Conservation (phyloP, 257 asterid species). For the Verbena officinalis region DNA sequence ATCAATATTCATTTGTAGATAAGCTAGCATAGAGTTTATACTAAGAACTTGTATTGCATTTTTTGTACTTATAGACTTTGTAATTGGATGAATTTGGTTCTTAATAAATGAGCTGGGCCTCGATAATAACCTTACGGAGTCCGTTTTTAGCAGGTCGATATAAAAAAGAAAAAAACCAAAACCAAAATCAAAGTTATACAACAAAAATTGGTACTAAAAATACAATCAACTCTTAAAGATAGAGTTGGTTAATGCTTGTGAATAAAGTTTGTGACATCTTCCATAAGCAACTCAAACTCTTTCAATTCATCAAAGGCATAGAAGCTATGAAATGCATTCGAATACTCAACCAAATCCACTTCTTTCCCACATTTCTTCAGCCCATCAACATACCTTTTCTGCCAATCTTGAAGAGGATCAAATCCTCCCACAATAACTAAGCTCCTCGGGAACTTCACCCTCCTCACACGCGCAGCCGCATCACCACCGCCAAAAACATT, state of each 20-base stretch:
- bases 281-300: neutral
- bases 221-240: too few species aligned
- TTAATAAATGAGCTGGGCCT: too few species aligned
- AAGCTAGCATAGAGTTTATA: too few species aligned
- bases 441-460: slow-evolving; percentile 9
- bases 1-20: too few species aligned
- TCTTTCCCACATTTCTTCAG: slow-evolving; percentile 38
- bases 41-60: too few species aligned
- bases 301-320: slow-evolving; percentile 4
- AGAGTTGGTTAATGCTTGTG: neutral
- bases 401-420: slow-evolving; percentile 36
- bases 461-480: neutral
- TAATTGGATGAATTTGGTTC: too few species aligned
- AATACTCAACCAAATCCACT: slow-evolving; percentile 38
- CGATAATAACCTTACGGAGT: too few species aligned
- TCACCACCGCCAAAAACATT: slow-evolving; percentile 18
- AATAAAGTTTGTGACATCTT: neutral
- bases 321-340: slow-evolving; percentile 44
- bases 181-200: too few species aligned
- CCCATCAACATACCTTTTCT: slow-evolving; percentile 31
- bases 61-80: too few species aligned
- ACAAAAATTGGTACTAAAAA: too few species aligned
- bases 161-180: too few species aligned
- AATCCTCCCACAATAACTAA: slow-evolving; percentile 29
- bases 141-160: too few species aligned